phyloP scores from a whole-genome alignment of 768 basidiomycete species.

The Podaxis mareebaensis region DNA sequence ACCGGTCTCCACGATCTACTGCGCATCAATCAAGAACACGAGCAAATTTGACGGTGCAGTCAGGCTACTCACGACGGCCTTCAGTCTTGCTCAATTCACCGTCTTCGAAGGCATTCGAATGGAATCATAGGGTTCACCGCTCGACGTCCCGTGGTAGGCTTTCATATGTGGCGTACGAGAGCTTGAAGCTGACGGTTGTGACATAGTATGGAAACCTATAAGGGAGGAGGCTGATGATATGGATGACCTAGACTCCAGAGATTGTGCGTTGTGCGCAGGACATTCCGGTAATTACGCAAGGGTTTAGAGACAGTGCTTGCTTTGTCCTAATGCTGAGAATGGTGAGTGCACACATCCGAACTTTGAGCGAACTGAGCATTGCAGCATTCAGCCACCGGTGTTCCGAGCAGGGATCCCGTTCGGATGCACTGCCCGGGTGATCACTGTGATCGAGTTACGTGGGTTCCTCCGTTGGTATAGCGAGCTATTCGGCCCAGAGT shows the following conservation, averaged over 20 bases:
- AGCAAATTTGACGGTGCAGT: background rate
- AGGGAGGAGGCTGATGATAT: background rate
- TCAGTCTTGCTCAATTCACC: background rate
- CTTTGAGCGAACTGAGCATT: background rate
- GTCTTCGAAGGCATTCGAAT: background rate
- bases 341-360: background rate
- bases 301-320: background rate
- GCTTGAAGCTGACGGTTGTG: background rate
- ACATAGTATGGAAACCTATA: background rate
- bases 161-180: background rate
- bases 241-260: background rate
- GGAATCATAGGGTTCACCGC: conserved; percentile 4
- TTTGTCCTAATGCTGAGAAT: background rate
- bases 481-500: background rate
- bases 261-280: background rate
- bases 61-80: background rate
- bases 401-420: background rate
- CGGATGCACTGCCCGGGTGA: background rate
- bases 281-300: background rate
- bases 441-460: background rate
- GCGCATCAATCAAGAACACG: background rate
- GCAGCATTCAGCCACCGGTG: background rate
- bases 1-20: conserved; percentile 7
- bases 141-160: background rate
- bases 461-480: background rate